Percentiles rank a stretch among this genome's conserved stretches.
Conservation (phyloP, 2,329 filamentous ascomycete species). For the Colletotrichum sp. region DNA sequence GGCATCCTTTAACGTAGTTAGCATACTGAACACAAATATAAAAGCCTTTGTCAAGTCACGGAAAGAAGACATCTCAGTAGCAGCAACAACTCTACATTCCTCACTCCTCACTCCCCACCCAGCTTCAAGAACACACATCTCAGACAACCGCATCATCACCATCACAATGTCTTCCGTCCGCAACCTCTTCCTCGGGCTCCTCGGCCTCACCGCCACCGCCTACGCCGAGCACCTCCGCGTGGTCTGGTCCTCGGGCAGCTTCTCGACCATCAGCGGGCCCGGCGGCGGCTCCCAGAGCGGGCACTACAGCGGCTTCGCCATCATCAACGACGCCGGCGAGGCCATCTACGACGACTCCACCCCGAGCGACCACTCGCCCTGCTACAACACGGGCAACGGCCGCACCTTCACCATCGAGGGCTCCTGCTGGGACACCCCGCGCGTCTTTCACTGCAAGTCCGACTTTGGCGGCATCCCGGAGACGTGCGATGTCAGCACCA, state of each 20-base stretch:
- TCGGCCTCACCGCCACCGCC: background rate
- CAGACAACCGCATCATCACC: background rate
- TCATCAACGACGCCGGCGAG: background rate
- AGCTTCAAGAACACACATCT: background rate
- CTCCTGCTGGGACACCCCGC: background rate
- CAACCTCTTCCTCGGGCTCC: background rate
- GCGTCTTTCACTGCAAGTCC: background rate
- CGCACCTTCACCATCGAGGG: conserved; percentile 1
- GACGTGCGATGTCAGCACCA: background rate
- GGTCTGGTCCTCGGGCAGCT: background rate
- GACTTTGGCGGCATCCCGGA: background rate
- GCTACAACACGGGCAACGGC: conserved; percentile 1
- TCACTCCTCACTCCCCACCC: background rate
- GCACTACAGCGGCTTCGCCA: background rate
- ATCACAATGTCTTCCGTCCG: background rate
- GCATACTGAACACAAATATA: background rate
- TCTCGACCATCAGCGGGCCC: background rate
- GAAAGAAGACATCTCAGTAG: background rate
- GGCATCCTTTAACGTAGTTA: background rate
- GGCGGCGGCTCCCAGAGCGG: background rate
- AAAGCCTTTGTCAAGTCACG: background rate
- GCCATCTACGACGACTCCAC: background rate
- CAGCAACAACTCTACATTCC: background rate
- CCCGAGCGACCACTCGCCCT: background rate
- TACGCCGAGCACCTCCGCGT: conserved; percentile 1